Base-by-base conservation (phyloP, 176 grass and related monocot species). In the Poa annua region DNA sequence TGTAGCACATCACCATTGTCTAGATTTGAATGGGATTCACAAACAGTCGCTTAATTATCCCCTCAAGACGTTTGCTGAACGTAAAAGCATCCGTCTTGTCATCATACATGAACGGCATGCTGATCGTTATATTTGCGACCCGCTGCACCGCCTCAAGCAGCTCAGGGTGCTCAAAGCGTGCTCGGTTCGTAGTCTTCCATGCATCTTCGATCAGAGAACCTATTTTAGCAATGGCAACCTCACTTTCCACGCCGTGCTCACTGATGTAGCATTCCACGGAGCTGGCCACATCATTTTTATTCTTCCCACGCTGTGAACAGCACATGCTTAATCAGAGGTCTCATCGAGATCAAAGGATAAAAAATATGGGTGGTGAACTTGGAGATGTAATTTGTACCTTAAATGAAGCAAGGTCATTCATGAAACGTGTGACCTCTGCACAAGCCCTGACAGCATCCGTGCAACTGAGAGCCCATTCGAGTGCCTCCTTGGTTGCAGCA, bases 61-160 rank as follows among this genome's bases (percentile, higher is more conserved):
- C 84, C 55, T 79, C 70, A 33, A 79, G 76, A n/a, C 66, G 41
- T n/a, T 35, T 69, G 29, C 84, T 72, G 66, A 62, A 72, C 9
- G 76, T 85, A 48, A 79, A 85, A 39, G 29, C 66, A 26, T 85
- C 84, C 11, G 70, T 85, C n/a, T 79, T 85, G 19, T 85, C 84
- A 52, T 71, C 66, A 11, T 79, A 79, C 76, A 85, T 85, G 25
- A 85, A 78, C 0, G 74, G 83, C 74, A 85, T 78, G 63, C 83
- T 78, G 74, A 34, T 55, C 0, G 63, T 85, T 78, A 78, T 47
- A 39, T 78, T 69, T 53, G 39, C 22, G 42, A 80, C 77, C 49
- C 77, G 77, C 16, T 80, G 77, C 16, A 66, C 60, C 2, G 59
- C 77, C 7, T 24, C 42, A 66, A 80, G 77, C 19, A 80, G 25